Conservation (phyloP, 768 basidiomycete species). For the Lactifluus pinguis region DNA sequence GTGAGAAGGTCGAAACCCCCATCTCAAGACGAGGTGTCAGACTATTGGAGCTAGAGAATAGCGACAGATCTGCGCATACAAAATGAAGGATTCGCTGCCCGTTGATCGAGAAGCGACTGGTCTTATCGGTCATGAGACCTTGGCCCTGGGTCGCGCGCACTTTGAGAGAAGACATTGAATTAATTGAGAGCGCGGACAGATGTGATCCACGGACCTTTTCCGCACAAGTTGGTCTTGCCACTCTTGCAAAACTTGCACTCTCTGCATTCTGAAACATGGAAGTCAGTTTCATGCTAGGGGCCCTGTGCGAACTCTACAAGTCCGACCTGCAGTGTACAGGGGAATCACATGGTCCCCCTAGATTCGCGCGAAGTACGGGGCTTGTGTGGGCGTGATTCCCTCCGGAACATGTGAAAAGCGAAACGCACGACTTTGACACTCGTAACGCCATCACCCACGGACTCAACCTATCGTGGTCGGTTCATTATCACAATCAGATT, state of each 20-base stretch:
- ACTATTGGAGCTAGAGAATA: background rate
- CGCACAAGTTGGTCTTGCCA: conserved; percentile 98
- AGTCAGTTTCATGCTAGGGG: background rate
- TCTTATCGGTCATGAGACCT: conserved; percentile 90
- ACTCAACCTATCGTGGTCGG: conserved; percentile 64
- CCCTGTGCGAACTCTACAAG: background rate
- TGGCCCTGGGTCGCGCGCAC: conserved; percentile 91
- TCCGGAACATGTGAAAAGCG: background rate
- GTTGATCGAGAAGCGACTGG: conserved; percentile 79
- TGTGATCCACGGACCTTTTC: conserved; percentile 49
- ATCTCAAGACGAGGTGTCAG: conserved; percentile 44
- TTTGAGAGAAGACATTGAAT: conserved; percentile 24
- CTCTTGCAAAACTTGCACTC: conserved; percentile 99
- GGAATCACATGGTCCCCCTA: conserved; percentile 96
- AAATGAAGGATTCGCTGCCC: conserved; percentile 88
- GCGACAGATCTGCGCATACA: conserved; percentile 37
- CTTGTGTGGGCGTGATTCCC: background rate
- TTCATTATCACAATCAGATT: background rate
- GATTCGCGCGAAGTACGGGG: background rate
- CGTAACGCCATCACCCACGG: conserved; percentile 94
- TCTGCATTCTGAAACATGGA: conserved; percentile 50
- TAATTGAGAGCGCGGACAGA: background rate
- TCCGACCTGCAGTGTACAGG: conserved; percentile 81
- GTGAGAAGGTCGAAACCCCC: conserved; percentile 99
- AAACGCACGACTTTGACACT: conserved; percentile 46